Base-by-base conservation (phyloP, 768 basidiomycete genomes). In the Erythrobasidium yunnanense region DNA sequence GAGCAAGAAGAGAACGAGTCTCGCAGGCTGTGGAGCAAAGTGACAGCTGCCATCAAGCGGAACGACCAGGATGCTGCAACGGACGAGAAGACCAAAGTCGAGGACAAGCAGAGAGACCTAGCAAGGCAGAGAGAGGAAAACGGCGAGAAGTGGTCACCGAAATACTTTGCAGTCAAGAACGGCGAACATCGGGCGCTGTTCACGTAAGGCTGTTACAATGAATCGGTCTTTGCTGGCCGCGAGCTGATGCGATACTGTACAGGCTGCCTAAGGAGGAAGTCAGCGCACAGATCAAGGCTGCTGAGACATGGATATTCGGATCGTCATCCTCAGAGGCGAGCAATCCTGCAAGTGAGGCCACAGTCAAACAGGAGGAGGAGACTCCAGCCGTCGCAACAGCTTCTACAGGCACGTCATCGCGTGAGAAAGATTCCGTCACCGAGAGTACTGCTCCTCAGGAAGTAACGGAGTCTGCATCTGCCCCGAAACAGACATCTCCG, bases 31-130 rank as follows among this genome's bases (percentile, higher is more conserved):
- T 99, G 95, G 95, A 73, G 79, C 38, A 80, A 84, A 50, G 78
- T 99, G 46, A 97, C 95, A 25, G 78, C 80, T 18, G 95, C 93
- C 20, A 96, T 99, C 76, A 75, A 81, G 30, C 80, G 79, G 32
- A 88, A 86, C 73, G 90, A 99, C 75, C 93, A 97, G 90, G 89
- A 92, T 71, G 85, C 83, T 11, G 95, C 95, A 23, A 95, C 91
- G 2, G 82, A 82, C 27, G 88, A 90, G 52, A 99, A 99, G 80
- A 83, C 83, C 1, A 81, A 81, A 13, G 88, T 99, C 0, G 95
- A 99, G 78, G 90, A 93, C 69, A 84, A 84, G 25, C 92, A 97
- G 77, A 81, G 95, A 52, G 90, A 95, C 71, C 76, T 81, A 62
- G 83, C 88, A 38, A 83, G 81, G 73, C 78, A 78, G 74, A 80